A percentile compares a stretch with the other conserved stretches of the same genome.
phyloP scores from a whole-genome alignment of 2,329 filamentous ascomycete species.

The Penicillium sp. region DNA sequence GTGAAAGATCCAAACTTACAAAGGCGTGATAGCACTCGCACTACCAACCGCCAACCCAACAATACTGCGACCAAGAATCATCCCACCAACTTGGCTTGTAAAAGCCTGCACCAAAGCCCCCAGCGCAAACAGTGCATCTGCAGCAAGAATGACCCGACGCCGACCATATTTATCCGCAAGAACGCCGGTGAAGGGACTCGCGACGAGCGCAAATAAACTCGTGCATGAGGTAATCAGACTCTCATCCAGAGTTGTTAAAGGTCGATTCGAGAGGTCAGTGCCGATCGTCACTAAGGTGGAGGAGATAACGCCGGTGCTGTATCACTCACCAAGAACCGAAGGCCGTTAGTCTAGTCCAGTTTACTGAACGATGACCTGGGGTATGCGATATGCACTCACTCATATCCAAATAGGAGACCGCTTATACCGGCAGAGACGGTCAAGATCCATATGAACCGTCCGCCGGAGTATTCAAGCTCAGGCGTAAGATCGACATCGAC shows the following conservation, averaged over 20 bases:
- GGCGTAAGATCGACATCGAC: conserved; percentile 14
- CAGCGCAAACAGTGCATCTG: conserved; percentile 50
- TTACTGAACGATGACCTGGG: too few species aligned
- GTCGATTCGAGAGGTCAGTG: conserved; percentile 56
- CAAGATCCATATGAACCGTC: conserved; percentile 58
- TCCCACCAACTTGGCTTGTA: conserved; percentile 46
- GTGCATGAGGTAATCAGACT: conserved; percentile 63
- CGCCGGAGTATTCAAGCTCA: conserved; percentile 29
- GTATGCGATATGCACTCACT: conserved; percentile 52
- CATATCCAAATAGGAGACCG: conserved; percentile 65
- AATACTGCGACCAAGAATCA: conserved; percentile 52
- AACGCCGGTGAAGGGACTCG: conserved; percentile 58
- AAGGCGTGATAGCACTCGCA: conserved; percentile 75
- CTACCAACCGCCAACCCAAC: conserved; percentile 53
- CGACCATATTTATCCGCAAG: conserved; percentile 56
- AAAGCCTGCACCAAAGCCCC: conserved; percentile 50
- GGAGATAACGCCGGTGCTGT: conserved; percentile 63
- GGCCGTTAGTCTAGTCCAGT: background rate
- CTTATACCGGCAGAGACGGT: conserved; percentile 62
- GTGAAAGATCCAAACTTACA: conserved; percentile 50
- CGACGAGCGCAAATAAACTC: conserved; percentile 61
- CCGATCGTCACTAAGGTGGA: conserved; percentile 62
- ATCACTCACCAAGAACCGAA: background rate
- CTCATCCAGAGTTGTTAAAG: conserved; percentile 60
- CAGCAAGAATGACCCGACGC: conserved; percentile 52